phyloP scores from a whole-genome alignment of 805 yeast species.

The Saccharomyces paradoxus region DNA sequence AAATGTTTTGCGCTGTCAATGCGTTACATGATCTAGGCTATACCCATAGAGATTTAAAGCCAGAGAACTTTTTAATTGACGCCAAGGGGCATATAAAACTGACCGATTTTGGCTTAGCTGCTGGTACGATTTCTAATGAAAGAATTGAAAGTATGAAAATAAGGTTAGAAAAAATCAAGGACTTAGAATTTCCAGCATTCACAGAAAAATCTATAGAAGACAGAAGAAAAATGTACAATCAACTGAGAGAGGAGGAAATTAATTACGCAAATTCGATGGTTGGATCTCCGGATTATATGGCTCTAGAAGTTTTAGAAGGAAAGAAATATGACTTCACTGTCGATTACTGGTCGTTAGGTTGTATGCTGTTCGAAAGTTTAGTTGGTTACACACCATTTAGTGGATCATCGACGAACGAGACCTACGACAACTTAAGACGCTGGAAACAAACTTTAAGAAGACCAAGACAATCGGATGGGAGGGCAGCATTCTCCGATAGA shows the following conservation, averaged over 20 bases:
- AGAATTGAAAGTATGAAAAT: conserved; percentile 88
- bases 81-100: conserved; percentile 64
- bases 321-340: conserved; percentile 90
- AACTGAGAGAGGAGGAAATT: conserved; percentile 63
- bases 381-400: conserved; percentile 97
- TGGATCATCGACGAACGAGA: conserved; percentile 88
- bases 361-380: conserved; percentile 91
- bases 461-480: conserved; percentile 86
- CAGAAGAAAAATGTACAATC: conserved; percentile 78
- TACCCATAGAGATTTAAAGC: conserved; percentile 94
- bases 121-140: conserved; percentile 89
- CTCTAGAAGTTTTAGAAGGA: conserved; percentile 92
- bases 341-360: conserved; percentile 97
- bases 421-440: conserved; percentile 84
- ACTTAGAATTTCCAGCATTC: conserved; percentile 55
- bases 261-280: conserved; percentile 92
- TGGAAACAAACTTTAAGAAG: conserved; percentile 85
- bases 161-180: conserved; percentile 60
- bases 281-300: conserved; percentile 99
- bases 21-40: conserved; percentile 91
- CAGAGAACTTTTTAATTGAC: conserved; percentile 79
- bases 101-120: conserved; percentile 94
- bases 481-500: conserved; percentile 88
- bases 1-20: conserved; percentile 92
- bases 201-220: conserved; percentile 71